Base-by-base conservation (phyloP, 2,329 filamentous ascomycete genomes). In the Boeremia exigua region DNA sequence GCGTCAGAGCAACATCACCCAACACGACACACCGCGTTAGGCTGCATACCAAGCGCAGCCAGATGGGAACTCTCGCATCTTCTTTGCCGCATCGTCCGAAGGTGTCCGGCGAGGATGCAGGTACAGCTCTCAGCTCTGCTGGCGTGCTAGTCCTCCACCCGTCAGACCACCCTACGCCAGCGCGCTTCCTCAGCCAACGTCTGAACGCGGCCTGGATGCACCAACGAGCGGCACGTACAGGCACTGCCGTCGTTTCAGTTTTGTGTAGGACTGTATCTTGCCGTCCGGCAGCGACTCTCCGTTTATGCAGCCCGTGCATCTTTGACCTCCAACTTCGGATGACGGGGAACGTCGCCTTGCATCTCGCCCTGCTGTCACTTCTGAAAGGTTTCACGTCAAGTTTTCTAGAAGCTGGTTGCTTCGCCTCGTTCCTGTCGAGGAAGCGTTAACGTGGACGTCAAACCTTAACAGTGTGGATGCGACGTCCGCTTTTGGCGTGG, bases 351-450 rank as follows among this genome's bases (percentile, higher is more conserved):
- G 55, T 62, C 46, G 38, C 59, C 49, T 55, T 55, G 52, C 54
- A 37, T 57, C 49, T 59, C 56, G 57, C 58, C 54, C 56, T 62
- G 56, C 62, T 70, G 62, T 70, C 63, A 69, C 48, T 63, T 53
- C 48, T 48, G 40, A 56, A 37, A 25, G 59, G 71, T 72, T 72
- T 72, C 69, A 73, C 49, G 45, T 65, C 58, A 43, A 28, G 32
- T 55, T 59, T 73, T 72, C 68, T 68, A 67, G 70, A 72, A 73
- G 61, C 56, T 54, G 53, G 27, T 37, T 48, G 48, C 59, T 54
- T 43, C 36, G 37, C 46, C 52, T 61, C 49, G 51, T 46, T 53
- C 49, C 47, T 56, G 40, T 56, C 47, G 48, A 50, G 58, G 46
- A 66, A 54, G 58, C 56, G 59, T 62, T 58, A 61, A 63, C 54